These are phyloP conservation scores for Fusarium tanahbumbuense DNA, from an alignment of 2,329 filamentous ascomycete genomes.

Conservation along the genomic window DNA sequence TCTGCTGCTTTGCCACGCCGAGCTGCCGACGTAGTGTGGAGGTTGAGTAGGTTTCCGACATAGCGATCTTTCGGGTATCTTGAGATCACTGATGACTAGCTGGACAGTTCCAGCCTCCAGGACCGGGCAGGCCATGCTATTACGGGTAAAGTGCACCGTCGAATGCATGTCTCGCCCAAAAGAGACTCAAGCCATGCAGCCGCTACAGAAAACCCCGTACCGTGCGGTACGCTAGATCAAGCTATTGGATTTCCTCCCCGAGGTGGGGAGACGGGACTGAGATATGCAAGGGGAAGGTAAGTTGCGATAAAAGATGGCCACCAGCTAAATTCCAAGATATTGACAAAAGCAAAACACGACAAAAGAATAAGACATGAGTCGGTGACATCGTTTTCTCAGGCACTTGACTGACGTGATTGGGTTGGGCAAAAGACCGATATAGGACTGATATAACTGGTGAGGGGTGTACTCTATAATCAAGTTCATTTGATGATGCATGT, in stretches of 20 bases:
- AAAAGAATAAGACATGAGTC: conserved; percentile 8
- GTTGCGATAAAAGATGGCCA: conserved; percentile 14
- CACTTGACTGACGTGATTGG: conserved; percentile 35
- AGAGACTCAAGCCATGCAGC: conserved; percentile 14
- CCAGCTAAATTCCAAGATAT: conserved; percentile 1
- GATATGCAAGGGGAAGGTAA: conserved; percentile 27
- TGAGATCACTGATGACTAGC: conserved; percentile 4
- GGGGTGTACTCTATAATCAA: conserved; percentile 4
- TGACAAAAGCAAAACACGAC: conserved; percentile 24
- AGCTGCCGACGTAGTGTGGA: conserved; percentile 16
- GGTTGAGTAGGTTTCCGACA: conserved; percentile 22
- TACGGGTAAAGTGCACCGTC: conserved; percentile 14
- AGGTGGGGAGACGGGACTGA: conserved; percentile 28
- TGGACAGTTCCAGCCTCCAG: neutral
- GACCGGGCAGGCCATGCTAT: neutral
- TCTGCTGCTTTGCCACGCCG: conserved; percentile 10
- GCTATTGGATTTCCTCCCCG: conserved; percentile 10
- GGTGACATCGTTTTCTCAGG: conserved; percentile 25
- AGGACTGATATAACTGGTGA: neutral
- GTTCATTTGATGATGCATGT: neutral
- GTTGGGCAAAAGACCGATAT: conserved; percentile 3
- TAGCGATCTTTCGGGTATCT: conserved; percentile 18
- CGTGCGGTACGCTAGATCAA: conserved; percentile 2
- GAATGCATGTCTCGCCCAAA: conserved; percentile 41
- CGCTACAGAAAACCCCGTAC: conserved; percentile 17